phyloP scores from a whole-genome alignment of 768 basidiomycete genomes.

The Lactarius pseudohatsudake region DNA sequence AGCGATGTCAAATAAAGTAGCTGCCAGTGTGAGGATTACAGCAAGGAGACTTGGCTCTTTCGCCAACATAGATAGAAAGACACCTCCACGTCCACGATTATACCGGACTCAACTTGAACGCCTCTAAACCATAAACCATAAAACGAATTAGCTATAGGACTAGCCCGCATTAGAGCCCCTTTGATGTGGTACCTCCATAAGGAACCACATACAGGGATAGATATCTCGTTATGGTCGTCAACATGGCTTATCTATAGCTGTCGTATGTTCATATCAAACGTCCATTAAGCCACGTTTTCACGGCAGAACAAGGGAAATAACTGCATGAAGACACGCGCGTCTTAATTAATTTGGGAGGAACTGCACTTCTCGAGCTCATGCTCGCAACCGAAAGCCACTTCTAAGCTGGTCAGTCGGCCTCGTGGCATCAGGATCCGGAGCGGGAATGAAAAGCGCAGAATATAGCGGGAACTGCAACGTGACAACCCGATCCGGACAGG shows the following conservation, averaged over 20 bases:
- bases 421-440: conserved; percentile 6
- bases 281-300: conserved; percentile 20
- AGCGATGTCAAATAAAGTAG: conserved; percentile 13
- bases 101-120: background rate
- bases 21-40: background rate
- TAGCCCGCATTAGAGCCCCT: conserved; percentile 15
- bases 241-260: conserved; percentile 13
- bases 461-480: background rate
- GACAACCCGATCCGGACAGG: conserved; percentile 8
- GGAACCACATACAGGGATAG: background rate
- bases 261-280: background rate
- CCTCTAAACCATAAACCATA: conserved; percentile 4
- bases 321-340: conserved; percentile 4
- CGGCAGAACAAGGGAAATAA: conserved; percentile 1
- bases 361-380: conserved; percentile 13
- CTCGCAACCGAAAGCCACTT: conserved; percentile 2
- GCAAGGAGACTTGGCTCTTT: background rate
- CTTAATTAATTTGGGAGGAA: background rate
- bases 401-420: conserved; percentile 9
- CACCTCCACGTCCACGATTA: background rate
- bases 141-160: conserved; percentile 11
- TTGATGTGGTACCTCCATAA: conserved; percentile 3
- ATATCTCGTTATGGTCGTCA: conserved; percentile 8
- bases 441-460: conserved; percentile 15
- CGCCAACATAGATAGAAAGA: background rate